These are phyloP conservation scores for Lipomyces kockii DNA, from an alignment of 805 yeast genomes.

Conservation along the genomic window DNA sequence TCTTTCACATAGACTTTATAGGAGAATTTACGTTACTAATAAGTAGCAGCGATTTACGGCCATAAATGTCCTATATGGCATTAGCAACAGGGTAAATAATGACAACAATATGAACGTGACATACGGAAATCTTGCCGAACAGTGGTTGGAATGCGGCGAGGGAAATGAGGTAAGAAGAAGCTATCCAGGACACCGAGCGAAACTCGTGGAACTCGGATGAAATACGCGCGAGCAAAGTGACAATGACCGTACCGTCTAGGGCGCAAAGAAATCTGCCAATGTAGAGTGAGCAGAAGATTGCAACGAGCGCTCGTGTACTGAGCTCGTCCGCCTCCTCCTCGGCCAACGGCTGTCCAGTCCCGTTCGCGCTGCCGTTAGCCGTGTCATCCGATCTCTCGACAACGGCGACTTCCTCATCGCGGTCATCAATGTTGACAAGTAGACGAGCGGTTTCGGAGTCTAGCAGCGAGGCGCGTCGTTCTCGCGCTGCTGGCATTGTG, in stretches of 20 bases:
- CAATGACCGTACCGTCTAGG: slow-evolving; percentile 58
- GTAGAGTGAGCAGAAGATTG: slow-evolving; percentile 35
- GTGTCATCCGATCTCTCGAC: no score
- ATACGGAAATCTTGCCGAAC: slow-evolving; percentile 59
- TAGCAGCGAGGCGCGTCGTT: no score
- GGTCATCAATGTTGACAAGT: no score
- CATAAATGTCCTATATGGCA: slow-evolving; percentile 26
- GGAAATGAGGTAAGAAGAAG: slow-evolving; percentile 70
- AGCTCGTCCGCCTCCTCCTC: slow-evolving; percentile 29
- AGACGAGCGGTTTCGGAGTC: no score
- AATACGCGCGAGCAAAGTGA: slow-evolving; percentile 58
- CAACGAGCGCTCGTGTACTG: slow-evolving; percentile 29
- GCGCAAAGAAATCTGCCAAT: slow-evolving; percentile 56
- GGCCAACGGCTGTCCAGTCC: no score
- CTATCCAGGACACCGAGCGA: slow-evolving; percentile 67
- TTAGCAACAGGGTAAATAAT: not conserved
- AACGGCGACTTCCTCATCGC: no score
- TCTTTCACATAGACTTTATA: slow-evolving; percentile 45
- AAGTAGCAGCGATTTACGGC: slow-evolving; percentile 31
- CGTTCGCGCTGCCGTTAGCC: no score
- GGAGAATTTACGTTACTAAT: slow-evolving; percentile 22
- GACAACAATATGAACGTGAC: not conserved
- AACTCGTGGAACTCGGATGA: slow-evolving; percentile 63
- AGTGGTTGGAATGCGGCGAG: slow-evolving; percentile 78
- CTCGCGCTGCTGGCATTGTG: no score